Evolutionary conservation across 202 grass and related monocot species (phyloP).

Genomic region (Zoysia matrella): DNA sequence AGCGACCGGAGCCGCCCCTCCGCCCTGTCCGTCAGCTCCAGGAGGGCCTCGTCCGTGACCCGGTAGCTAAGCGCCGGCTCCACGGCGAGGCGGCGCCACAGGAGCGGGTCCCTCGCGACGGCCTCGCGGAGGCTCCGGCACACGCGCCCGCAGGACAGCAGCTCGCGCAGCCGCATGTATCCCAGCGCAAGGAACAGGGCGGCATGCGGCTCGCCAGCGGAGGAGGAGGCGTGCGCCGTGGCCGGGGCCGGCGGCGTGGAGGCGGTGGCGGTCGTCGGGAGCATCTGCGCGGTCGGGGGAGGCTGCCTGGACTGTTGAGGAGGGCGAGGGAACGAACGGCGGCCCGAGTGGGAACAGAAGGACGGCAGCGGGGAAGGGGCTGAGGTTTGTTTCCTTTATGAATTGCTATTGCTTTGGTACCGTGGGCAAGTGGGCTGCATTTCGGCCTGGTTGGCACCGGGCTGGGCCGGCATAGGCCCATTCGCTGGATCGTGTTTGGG

Average conservation of each 20-base stretch:
- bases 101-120: conserved; percentile 55
- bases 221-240: not conserved
- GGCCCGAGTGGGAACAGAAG: too few species aligned
- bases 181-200: conserved; percentile 67
- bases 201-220: conserved; percentile 43
- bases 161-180: conserved; percentile 59
- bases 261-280: conserved; percentile 43
- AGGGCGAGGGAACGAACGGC: not conserved
- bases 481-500: too few species aligned
- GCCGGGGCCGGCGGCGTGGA: conserved; percentile 21
- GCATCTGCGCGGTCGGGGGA: conserved; percentile 35
- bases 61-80: conserved; percentile 56
- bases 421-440: too few species aligned
- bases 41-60: conserved; percentile 64
- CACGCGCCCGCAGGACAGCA: conserved; percentile 63
- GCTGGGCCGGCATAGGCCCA: too few species aligned
- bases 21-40: conserved; percentile 61
- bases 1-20: conserved; percentile 68
- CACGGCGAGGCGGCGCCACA: conserved; percentile 71
- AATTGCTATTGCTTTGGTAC: too few species aligned
- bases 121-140: conserved; percentile 63
- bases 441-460: too few species aligned
- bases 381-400: too few species aligned
- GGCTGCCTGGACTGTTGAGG: not conserved
- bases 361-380: too few species aligned